These are phyloP conservation scores for Orbilia brochopaga DNA, from an alignment of 2,329 filamentous ascomycete species.

Conservation along the genomic window DNA sequence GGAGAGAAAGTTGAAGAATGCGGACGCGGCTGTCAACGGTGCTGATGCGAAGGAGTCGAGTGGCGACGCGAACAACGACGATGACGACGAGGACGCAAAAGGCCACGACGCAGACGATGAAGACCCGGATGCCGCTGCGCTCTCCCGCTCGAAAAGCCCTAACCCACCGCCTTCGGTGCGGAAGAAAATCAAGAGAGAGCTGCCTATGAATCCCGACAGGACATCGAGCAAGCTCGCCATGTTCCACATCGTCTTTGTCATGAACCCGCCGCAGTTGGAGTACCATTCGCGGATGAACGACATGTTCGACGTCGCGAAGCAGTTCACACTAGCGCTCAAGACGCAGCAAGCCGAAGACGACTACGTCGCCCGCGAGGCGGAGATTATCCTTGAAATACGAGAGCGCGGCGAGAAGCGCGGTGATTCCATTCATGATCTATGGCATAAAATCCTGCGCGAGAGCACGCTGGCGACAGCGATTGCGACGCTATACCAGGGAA, in stretches of 20 bases:
- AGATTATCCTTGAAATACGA: conserved; percentile 79
- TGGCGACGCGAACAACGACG: conserved; percentile 57
- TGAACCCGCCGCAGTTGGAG: conserved; percentile 79
- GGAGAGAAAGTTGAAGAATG: conserved; percentile 55
- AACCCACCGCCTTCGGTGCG: conserved; percentile 58
- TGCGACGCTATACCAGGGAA: conserved; percentile 78
- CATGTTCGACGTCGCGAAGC: conserved; percentile 86
- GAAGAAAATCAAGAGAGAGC: conserved; percentile 67
- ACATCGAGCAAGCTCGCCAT: conserved; percentile 61
- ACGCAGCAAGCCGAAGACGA: conserved; percentile 88
- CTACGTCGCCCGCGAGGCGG: conserved; percentile 90
- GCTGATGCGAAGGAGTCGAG: conserved; percentile 51
- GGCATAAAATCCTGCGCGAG: conserved; percentile 72
- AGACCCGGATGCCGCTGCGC: conserved; percentile 53
- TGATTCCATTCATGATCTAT: conserved; percentile 61
- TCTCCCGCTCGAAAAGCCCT: conserved; percentile 57
- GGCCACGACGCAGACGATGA: conserved; percentile 55
- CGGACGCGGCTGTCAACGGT: conserved; percentile 1
- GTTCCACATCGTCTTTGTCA: conserved; percentile 95
- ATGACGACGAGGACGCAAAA: conserved; percentile 57
- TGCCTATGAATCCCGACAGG: conserved; percentile 70
- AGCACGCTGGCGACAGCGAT: conserved; percentile 84
- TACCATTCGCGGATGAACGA: conserved; percentile 74
- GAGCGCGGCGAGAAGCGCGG: conserved; percentile 76
- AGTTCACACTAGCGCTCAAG: conserved; percentile 88